These are phyloP conservation scores for Mrakia frigida DNA, from an alignment of 768 basidiomycete genomes.

Conservation along the genomic window DNA sequence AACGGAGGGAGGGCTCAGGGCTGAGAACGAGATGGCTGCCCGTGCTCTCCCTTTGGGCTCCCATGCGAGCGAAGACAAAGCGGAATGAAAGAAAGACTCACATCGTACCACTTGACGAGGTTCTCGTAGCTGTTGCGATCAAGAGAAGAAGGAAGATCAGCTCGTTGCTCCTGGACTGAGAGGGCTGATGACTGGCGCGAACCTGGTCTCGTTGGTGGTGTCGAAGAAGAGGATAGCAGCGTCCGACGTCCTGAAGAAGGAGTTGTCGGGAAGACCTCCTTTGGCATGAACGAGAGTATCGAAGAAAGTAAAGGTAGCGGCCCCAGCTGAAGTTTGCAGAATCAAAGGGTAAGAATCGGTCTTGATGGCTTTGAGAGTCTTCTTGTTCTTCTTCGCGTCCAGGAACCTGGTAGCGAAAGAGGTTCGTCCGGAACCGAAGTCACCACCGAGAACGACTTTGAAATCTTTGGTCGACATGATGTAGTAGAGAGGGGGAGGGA, in stretches of 20 bases:
- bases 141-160: too few species aligned
- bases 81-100: neutral
- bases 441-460: constrained; percentile 36
- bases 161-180: too few species aligned
- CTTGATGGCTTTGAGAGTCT: constrained; percentile 35
- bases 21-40: neutral
- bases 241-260: constrained; percentile 34
- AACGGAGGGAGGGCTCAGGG: neutral
- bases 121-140: constrained; percentile 25
- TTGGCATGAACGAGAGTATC: constrained; percentile 36
- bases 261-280: constrained; percentile 35
- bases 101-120: constrained; percentile 35
- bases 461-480: constrained; percentile 34
- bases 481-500: neutral
- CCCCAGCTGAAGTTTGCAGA: constrained; percentile 33
- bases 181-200: too few species aligned
- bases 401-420: constrained; percentile 23
- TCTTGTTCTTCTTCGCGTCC: constrained; percentile 32
- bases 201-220: neutral
- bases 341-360: constrained; percentile 32
- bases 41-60: too few species aligned
- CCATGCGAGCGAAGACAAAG: too few species aligned
- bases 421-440: constrained; percentile 28
- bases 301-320: constrained; percentile 33
- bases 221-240: constrained; percentile 34